These are phyloP conservation scores for Monilinia aucupariae DNA, from an alignment of 2,329 filamentous ascomycete genomes.

Conservation along the genomic window DNA sequence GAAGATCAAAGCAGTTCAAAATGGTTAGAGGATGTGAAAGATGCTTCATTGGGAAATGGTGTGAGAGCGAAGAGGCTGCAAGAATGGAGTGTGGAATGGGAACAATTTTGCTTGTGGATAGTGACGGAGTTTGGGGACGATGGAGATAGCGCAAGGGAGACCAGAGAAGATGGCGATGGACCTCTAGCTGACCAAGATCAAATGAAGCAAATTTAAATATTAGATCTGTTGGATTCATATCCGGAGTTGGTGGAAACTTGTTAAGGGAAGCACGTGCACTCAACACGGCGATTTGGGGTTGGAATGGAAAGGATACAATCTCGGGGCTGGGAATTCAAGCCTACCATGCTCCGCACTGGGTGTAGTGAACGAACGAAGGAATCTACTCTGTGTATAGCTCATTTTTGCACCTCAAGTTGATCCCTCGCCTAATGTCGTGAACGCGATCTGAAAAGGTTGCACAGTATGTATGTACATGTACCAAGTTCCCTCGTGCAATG, in stretches of 20 bases:
- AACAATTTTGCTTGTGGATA: constrained; percentile 86
- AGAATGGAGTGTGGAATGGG: constrained; percentile 78
- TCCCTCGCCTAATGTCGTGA: not conserved
- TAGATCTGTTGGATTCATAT: not conserved
- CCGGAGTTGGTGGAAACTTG: not conserved
- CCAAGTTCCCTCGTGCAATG: not conserved
- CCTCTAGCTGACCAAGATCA: constrained; percentile 24
- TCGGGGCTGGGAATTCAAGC: constrained; percentile 14
- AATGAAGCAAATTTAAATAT: not conserved
- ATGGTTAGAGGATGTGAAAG: constrained; percentile 68
- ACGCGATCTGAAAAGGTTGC: not conserved
- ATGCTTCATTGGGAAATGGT: constrained; percentile 66
- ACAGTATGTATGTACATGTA: too few species aligned
- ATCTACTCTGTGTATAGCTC: too few species aligned
- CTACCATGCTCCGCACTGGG: not conserved
- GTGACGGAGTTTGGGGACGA: constrained; percentile 65
- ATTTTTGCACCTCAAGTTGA: not conserved
- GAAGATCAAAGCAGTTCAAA: constrained; percentile 68
- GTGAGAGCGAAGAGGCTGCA: constrained; percentile 66
- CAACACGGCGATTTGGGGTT: constrained; percentile 5
- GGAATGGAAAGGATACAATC: not conserved
- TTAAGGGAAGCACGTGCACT: constrained; percentile 1
- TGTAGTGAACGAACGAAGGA: not conserved
- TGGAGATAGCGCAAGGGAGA: constrained; percentile 23
- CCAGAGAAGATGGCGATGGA: constrained; percentile 22